These are phyloP conservation scores for Penicillium taxi DNA, from an alignment of 495 filamentous ascomycete genomes.

Conservation along the genomic window DNA sequence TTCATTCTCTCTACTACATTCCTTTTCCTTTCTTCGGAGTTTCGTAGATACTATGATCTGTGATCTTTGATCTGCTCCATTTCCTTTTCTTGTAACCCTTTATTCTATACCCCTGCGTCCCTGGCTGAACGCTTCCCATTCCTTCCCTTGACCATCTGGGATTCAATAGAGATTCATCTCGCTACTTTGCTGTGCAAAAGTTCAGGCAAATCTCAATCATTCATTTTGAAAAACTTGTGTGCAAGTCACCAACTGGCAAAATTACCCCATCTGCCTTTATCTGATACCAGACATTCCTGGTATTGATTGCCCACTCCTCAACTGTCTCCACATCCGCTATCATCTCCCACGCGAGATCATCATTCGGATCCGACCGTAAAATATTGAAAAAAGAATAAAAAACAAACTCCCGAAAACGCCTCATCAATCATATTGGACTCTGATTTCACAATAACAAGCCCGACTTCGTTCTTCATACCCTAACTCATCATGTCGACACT, in stretches of 20 bases:
- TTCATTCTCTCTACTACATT: slow-evolving; percentile 13
- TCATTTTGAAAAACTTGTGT: slow-evolving; percentile 17
- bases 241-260: slow-evolving; percentile 11
- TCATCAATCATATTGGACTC: neutral
- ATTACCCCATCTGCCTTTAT: slow-evolving; percentile 7
- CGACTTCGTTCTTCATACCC: too few species aligned
- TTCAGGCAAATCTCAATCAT: slow-evolving; percentile 7
- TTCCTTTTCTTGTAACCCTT: slow-evolving; percentile 17
- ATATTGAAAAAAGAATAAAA: slow-evolving; percentile 3
- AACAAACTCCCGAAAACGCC: too few species aligned
- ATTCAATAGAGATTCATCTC: slow-evolving; percentile 15
- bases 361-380: slow-evolving; percentile 7
- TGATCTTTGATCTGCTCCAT: slow-evolving; percentile 38
- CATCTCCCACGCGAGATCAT: slow-evolving; percentile 23
- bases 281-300: slow-evolving; percentile 28
- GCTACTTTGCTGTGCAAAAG: slow-evolving; percentile 26
- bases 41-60: slow-evolving; percentile 32
- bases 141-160: slow-evolving; percentile 22
- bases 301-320: slow-evolving; percentile 27
- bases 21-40: slow-evolving; percentile 20
- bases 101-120: slow-evolving; percentile 23
- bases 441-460: too few species aligned
- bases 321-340: slow-evolving; percentile 26
- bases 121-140: slow-evolving; percentile 36
- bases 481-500: slow-evolving; percentile 38